Conservation (phyloP, 768 basidiomycete genomes). For the Mycena chlorophos region DNA sequence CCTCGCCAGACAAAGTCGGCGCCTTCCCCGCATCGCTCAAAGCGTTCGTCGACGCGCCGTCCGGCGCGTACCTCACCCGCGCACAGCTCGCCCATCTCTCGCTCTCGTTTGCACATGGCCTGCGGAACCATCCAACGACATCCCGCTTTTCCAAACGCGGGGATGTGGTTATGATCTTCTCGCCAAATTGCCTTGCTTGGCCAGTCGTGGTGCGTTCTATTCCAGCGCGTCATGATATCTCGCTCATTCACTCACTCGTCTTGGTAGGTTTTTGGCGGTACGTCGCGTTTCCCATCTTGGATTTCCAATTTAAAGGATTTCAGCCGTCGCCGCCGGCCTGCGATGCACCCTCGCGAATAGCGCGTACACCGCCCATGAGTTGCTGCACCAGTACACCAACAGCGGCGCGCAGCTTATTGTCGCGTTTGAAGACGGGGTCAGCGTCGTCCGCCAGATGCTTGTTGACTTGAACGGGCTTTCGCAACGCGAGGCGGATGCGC, state of each 20-base stretch:
- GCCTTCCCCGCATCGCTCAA: constrained; percentile 43
- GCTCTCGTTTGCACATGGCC: constrained; percentile 58
- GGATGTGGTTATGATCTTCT: not conserved
- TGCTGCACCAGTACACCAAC: constrained; percentile 71
- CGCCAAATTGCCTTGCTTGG: not conserved
- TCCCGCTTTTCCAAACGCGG: not conserved
- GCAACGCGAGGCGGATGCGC: constrained; percentile 16
- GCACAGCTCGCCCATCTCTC: constrained; percentile 51
- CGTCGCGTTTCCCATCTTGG: constrained; percentile 27
- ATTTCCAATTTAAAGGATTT: not conserved
- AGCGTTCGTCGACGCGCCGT: constrained; percentile 68
- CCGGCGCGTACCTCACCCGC: constrained; percentile 58
- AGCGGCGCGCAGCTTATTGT: constrained; percentile 65
- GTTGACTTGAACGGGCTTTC: not conserved
- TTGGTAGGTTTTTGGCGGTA: constrained; percentile 48
- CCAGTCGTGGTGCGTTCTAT: not conserved
- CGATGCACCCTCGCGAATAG: constrained; percentile 73
- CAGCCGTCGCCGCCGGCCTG: constrained; percentile 63
- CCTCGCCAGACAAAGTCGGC: constrained; percentile 34
- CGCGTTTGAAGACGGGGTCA: constrained; percentile 60
- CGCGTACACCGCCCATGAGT: constrained; percentile 65
- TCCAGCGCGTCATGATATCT: no score
- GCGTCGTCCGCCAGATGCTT: constrained; percentile 59
- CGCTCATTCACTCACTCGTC: no score
- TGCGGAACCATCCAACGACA: constrained; percentile 44